A percentile compares a stretch with the other conserved stretches of the same genome.
These are phyloP conservation scores for Plasmodium ovale DNA, from an alignment of 169 alveolate species.

Conservation along the genomic window DNA sequence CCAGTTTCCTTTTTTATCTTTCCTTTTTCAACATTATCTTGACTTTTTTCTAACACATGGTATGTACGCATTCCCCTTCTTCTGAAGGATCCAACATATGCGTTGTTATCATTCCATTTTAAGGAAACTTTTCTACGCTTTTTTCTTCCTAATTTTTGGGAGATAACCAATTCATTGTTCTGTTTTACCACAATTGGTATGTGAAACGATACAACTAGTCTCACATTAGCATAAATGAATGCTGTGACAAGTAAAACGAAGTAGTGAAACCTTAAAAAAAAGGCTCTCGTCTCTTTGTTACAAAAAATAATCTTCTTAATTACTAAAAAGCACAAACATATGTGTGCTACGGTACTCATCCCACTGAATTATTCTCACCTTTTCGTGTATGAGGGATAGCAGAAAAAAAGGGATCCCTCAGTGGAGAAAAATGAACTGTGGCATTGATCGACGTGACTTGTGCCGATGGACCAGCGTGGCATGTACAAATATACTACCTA, in stretches of 20 bases:
- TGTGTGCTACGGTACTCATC: no score
- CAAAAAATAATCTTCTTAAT: no score
- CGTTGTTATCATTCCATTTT: not conserved
- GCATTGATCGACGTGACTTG: no score
- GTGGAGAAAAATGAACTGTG: no score
- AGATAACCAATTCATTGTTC: not conserved
- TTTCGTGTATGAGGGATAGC: no score
- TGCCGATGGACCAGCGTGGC: no score
- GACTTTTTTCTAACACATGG: not conserved
- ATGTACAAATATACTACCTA: no score
- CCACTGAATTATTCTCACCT: no score
- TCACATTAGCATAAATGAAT: not conserved
- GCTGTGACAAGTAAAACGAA: not conserved
- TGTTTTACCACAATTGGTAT: not conserved
- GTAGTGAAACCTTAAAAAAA: no score
- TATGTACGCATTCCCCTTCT: not conserved
- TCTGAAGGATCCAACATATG: not conserved
- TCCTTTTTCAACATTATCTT: not conserved
- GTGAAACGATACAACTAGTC: not conserved
- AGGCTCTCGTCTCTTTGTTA: no score
- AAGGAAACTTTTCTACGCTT: not conserved
- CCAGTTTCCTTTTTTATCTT: not conserved
- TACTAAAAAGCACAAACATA: no score
- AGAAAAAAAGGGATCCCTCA: no score
- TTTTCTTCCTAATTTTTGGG: not conserved